A percentile compares a stretch with the other conserved stretches of the same genome.
Evolutionary conservation across 2,329 filamentous ascomycete genomes (phyloP).

Genomic region (Davidsoniella virescens): DNA sequence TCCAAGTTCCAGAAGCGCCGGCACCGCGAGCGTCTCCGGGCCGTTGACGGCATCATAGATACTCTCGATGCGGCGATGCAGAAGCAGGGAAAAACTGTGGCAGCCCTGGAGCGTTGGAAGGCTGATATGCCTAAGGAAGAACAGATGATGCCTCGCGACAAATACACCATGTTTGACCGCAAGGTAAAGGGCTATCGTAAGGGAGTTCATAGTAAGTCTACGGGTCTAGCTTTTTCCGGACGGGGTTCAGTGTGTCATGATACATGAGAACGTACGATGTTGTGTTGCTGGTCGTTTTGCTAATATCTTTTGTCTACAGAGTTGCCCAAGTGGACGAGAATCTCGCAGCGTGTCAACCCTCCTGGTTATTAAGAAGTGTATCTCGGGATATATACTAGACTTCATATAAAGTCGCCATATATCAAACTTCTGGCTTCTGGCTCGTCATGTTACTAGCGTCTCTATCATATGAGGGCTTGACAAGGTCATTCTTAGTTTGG

Average conservation of each 20-base stretch:
- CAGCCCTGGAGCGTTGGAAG: slow-evolving; percentile 81
- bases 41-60: slow-evolving; percentile 75
- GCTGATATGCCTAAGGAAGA: slow-evolving; percentile 86
- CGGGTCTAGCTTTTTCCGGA: neutral
- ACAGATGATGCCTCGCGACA: slow-evolving; percentile 92
- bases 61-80: slow-evolving; percentile 65
- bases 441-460: too few species aligned
- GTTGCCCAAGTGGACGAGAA: slow-evolving; percentile 83
- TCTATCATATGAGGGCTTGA: too few species aligned
- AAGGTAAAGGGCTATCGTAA: slow-evolving; percentile 94
- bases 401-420: too few species aligned
- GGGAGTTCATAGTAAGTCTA: slow-evolving; percentile 79
- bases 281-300: neutral
- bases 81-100: slow-evolving; percentile 54
- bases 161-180: slow-evolving; percentile 95
- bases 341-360: slow-evolving; percentile 85
- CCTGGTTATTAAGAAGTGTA: slow-evolving; percentile 58
- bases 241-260: neutral
- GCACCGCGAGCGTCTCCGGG: slow-evolving; percentile 65
- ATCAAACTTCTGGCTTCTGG: too few species aligned
- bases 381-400: neutral
- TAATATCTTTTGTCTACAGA: slow-evolving; percentile 30
- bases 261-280: neutral
- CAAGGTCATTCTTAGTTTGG: too few species aligned
- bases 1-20: slow-evolving; percentile 81